These are phyloP conservation scores for Pistacia vera DNA, from an alignment of 345 rosid genomes.

Conservation along the genomic window DNA sequence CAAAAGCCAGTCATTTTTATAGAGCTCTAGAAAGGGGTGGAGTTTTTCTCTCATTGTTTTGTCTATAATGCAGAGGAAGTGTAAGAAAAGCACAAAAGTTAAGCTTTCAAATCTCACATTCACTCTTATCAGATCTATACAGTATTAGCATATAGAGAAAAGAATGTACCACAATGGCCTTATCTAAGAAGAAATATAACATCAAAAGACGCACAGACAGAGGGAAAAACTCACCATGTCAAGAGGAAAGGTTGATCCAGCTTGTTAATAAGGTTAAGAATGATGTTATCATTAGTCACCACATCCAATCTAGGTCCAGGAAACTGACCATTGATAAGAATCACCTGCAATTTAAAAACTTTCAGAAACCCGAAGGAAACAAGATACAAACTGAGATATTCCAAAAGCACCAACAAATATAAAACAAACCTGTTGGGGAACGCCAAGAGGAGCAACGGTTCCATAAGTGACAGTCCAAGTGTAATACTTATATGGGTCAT, in stretches of 20 bases:
- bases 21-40: background rate
- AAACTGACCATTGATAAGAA: slow-evolving; percentile 94
- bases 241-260: slow-evolving; percentile 93
- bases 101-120: background rate
- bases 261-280: slow-evolving; percentile 89
- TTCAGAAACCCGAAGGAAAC: slow-evolving; percentile 12
- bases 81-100: background rate
- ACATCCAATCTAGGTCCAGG: slow-evolving; percentile 96
- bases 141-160: background rate
- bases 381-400: slow-evolving; percentile 10
- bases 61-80: background rate
- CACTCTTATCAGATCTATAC: background rate
- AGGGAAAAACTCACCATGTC: slow-evolving; percentile 61
- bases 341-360: slow-evolving; percentile 51
- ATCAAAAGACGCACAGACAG: background rate
- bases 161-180: background rate
- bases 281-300: slow-evolving; percentile 87
- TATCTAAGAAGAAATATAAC: background rate
- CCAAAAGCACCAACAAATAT: background rate
- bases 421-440: slow-evolving; percentile 76
- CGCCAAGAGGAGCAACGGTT: slow-evolving; percentile 73
- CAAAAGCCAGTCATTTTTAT: background rate
- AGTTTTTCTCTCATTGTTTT: background rate
- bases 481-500: slow-evolving; percentile 75
- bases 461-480: slow-evolving; percentile 96